Evolutionary conservation across 352 stramenopile species (phyloP).

Genomic region (Phytopythium cucurbitacearum): DNA sequence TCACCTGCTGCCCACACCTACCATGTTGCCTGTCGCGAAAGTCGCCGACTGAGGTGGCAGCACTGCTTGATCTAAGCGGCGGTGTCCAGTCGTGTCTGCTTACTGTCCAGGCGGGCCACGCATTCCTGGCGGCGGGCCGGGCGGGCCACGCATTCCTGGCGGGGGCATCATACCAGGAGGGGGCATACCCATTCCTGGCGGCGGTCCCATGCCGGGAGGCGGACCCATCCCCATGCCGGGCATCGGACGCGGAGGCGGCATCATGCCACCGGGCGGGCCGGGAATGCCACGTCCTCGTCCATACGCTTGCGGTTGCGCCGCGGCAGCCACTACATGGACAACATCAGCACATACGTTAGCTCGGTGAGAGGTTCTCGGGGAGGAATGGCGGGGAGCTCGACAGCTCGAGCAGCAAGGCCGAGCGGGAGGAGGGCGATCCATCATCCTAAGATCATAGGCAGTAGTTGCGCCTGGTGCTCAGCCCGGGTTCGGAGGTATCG

Average conservation of each 20-base stretch:
- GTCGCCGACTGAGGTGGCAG: too few relatives aligned
- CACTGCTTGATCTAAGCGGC: too few relatives aligned
- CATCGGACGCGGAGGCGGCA: constrained; percentile 59
- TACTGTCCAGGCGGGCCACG: constrained; percentile 60
- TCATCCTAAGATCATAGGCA: constrained; percentile 88
- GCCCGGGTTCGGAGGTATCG: constrained; percentile 59
- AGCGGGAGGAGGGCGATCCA: constrained; percentile 25
- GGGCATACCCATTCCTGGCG: constrained; percentile 67
- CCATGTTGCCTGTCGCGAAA: too few relatives aligned
- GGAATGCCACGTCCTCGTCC: constrained; percentile 73
- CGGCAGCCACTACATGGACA: constrained; percentile 53
- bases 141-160: constrained; percentile 60
- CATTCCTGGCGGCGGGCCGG: constrained; percentile 33
- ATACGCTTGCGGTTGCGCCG: constrained; percentile 77
- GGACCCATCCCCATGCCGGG: constrained; percentile 67
- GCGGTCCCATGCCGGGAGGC: constrained; percentile 63
- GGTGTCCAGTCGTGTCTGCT: background rate
- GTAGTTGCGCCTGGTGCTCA: constrained; percentile 64
- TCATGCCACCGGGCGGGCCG: constrained; percentile 51
- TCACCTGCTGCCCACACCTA: too few relatives aligned
- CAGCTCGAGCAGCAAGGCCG: background rate
- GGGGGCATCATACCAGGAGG: constrained; percentile 76
- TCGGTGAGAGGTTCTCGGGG: background rate
- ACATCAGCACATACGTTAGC: constrained; percentile 5
- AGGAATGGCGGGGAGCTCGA: background rate